phyloP scores from a whole-genome alignment of 179 eudicot genomes.

The Spinacia oleracea region DNA sequence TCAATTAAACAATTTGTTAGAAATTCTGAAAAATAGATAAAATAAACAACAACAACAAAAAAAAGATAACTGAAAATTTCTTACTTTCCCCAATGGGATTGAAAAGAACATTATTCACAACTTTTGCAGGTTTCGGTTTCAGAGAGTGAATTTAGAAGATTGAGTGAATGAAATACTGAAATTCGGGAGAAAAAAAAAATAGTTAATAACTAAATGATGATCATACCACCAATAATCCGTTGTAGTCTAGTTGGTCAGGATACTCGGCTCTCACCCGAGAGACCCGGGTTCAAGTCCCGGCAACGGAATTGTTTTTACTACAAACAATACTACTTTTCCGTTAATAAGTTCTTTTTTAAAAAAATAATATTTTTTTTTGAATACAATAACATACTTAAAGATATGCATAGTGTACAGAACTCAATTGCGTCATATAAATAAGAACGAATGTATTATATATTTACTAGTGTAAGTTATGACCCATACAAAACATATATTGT shows the following conservation, averaged over 20 bases:
- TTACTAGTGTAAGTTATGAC: too few species aligned
- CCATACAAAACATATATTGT: too few species aligned
- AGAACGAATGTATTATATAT: too few species aligned
- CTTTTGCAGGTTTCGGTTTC: not conserved
- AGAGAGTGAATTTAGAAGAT: not conserved
- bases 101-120: constrained; percentile 17
- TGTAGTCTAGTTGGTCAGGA: constrained; percentile 99
- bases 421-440: too few species aligned
- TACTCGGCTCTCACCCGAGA: constrained; percentile 99
- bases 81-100: constrained; percentile 27
- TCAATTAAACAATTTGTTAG: not conserved
- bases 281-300: constrained; percentile 99
- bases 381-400: too few species aligned
- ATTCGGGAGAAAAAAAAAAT: not conserved
- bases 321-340: too few species aligned
- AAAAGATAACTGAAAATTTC: not conserved
- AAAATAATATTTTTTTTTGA: too few species aligned
- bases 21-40: not conserved
- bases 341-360: too few species aligned
- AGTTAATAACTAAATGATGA: too few species aligned
- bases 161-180: not conserved
- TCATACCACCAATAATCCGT: constrained; percentile 37
- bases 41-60: not conserved
- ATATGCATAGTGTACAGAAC: too few species aligned
- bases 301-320: constrained; percentile 65